phyloP scores from a whole-genome alignment of 2,329 filamentous ascomycete species.

The Mycosphaerella sp. region DNA sequence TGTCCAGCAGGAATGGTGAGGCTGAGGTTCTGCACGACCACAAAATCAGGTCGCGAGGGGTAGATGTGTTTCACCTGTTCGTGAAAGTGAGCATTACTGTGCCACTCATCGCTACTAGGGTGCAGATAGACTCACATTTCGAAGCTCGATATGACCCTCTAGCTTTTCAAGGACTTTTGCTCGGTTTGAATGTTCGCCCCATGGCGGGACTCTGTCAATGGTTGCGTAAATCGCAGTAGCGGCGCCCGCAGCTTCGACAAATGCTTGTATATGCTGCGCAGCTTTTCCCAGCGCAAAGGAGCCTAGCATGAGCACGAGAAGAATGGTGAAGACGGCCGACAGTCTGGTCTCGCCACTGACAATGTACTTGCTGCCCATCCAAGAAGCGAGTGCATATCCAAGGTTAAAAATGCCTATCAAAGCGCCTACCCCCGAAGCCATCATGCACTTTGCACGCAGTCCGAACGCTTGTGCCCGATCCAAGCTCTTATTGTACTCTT shows the following conservation, averaged over 20 bases:
- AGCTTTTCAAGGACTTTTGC: slow-evolving; percentile 67
- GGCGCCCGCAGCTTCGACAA: slow-evolving; percentile 74
- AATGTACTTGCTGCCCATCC: slow-evolving; percentile 74
- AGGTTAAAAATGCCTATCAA: slow-evolving; percentile 82
- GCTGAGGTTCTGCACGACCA: slow-evolving; percentile 76
- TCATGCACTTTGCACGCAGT: slow-evolving; percentile 63
- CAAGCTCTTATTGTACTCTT: slow-evolving; percentile 74
- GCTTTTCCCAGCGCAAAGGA: slow-evolving; percentile 87
- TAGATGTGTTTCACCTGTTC: slow-evolving; percentile 75
- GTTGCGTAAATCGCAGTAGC: slow-evolving; percentile 88
- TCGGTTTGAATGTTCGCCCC: slow-evolving; percentile 65
- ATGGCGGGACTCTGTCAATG: slow-evolving; percentile 78
- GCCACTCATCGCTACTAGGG: not conserved
- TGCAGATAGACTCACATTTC: slow-evolving; percentile 43
- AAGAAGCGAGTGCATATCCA: slow-evolving; percentile 83
- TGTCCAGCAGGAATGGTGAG: slow-evolving; percentile 80
- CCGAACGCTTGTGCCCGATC: slow-evolving; percentile 67
- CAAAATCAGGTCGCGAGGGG: slow-evolving; percentile 82
- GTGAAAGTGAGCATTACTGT: slow-evolving; percentile 25
- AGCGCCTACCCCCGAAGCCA: slow-evolving; percentile 71
- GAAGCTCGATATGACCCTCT: slow-evolving; percentile 73
- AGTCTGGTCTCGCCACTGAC: slow-evolving; percentile 60
- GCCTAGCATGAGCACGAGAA: slow-evolving; percentile 88
- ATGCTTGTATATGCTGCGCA: slow-evolving; percentile 77
- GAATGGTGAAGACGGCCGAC: slow-evolving; percentile 70